These are phyloP conservation scores for Wallemia ichthyophaga DNA, from an alignment of 1,284 basidiomycete genomes.

Conservation along the genomic window DNA sequence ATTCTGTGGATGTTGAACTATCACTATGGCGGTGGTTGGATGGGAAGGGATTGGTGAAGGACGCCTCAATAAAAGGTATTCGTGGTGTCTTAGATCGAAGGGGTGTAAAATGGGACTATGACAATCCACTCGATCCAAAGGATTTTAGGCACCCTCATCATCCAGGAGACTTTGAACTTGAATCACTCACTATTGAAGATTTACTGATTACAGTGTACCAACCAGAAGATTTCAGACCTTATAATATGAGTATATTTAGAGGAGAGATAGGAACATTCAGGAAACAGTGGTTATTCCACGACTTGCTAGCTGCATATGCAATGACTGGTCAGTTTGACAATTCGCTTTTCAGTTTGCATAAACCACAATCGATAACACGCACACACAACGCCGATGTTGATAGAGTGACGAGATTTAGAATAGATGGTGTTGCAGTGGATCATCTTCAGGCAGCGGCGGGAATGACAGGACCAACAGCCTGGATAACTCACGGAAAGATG, in stretches of 20 bases:
- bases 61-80: constrained; percentile 75
- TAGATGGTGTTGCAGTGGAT: constrained; percentile 90
- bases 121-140: constrained; percentile 42
- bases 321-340: constrained; percentile 96
- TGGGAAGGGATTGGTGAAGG: constrained; percentile 71
- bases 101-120: constrained; percentile 60
- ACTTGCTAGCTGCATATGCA: constrained; percentile 64
- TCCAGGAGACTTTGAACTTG: constrained; percentile 72
- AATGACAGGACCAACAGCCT: constrained; percentile 57
- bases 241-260: constrained; percentile 79
- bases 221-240: constrained; percentile 69
- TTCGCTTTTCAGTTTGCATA: constrained; percentile 84
- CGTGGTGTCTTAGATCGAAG: constrained; percentile 76
- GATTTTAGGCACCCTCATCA: constrained; percentile 40
- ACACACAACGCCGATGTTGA: constrained; percentile 49
- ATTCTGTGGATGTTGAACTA: constrained; percentile 86
- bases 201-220: constrained; percentile 84
- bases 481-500: constrained; percentile 86
- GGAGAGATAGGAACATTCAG: constrained; percentile 61
- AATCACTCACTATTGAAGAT: constrained; percentile 66
- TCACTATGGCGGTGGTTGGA: constrained; percentile 79
- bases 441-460: constrained; percentile 66
- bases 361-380: constrained; percentile 78
- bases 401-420: constrained; percentile 57
- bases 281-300: constrained; percentile 87